A percentile compares a stretch with the other conserved stretches of the same genome.
These are phyloP conservation scores for Agastache rugosa DNA, from an alignment of 257 asterid species.

Conservation along the genomic window DNA sequence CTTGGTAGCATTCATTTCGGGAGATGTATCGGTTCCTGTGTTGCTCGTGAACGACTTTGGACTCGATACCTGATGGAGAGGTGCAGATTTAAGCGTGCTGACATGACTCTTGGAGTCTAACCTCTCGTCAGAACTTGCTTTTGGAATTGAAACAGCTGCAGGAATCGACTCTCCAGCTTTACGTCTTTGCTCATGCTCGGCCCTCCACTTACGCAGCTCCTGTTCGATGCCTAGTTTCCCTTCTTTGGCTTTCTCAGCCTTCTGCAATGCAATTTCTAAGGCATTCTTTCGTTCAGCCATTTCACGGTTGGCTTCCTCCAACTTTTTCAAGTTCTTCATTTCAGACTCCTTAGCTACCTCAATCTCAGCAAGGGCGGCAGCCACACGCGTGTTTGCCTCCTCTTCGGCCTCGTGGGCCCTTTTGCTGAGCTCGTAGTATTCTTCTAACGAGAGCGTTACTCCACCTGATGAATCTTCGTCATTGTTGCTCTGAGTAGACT, in stretches of 20 bases:
- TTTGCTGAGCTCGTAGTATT: slow-evolving; percentile 90
- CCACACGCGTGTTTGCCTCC: slow-evolving; percentile 68
- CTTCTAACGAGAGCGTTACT: slow-evolving; percentile 72
- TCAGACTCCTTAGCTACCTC: slow-evolving; percentile 88
- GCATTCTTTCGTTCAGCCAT: slow-evolving; percentile 59
- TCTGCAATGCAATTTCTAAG: slow-evolving; percentile 59
- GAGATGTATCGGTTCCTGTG: slow-evolving; percentile 59
- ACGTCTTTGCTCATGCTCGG: slow-evolving; percentile 77
- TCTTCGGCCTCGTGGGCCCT: slow-evolving; percentile 88
- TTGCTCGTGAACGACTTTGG: slow-evolving; percentile 55
- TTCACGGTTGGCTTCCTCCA: slow-evolving; percentile 74
- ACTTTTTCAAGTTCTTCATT: slow-evolving; percentile 60
- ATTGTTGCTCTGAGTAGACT: slow-evolving; percentile 51
- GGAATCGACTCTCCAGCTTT: slow-evolving; percentile 58
- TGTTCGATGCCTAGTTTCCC: slow-evolving; percentile 84
- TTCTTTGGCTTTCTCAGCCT: slow-evolving; percentile 78
- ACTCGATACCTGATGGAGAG: slow-evolving; percentile 42
- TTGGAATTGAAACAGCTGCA: slow-evolving; percentile 37
- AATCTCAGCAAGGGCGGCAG: slow-evolving; percentile 70
- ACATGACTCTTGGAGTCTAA: slow-evolving; percentile 40
- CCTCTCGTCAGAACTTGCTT: slow-evolving; percentile 47
- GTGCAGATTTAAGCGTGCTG: slow-evolving; percentile 40
- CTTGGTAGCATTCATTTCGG: slow-evolving; percentile 48
- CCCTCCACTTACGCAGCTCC: slow-evolving; percentile 85
- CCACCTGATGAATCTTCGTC: slow-evolving; percentile 57